Percentiles rank a stretch among this genome's conserved stretches.
phyloP scores from a whole-genome alignment of 2,329 filamentous ascomycete genomes.

The Pyrenophora graminea region DNA sequence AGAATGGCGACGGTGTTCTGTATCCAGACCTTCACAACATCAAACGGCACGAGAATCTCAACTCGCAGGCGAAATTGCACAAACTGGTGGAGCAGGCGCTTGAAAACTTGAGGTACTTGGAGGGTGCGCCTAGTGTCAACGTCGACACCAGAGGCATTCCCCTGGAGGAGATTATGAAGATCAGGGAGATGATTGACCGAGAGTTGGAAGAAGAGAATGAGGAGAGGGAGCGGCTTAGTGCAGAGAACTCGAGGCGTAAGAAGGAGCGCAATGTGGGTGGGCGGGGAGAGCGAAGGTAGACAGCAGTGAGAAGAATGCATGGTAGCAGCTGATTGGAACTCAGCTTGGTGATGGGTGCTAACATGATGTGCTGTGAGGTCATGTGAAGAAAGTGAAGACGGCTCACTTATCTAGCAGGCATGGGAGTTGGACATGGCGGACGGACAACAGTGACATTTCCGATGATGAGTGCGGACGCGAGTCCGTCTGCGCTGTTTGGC shows the following conservation, averaged over 20 bases:
- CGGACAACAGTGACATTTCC: too few species aligned
- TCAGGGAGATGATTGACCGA: constrained; percentile 71
- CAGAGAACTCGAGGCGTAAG: constrained; percentile 48
- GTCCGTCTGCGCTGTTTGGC: too few species aligned
- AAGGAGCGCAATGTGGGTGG: constrained; percentile 53
- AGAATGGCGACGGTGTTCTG: constrained; percentile 70
- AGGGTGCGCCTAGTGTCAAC: constrained; percentile 72
- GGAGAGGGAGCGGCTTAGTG: constrained; percentile 64
- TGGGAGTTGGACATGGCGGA: too few species aligned
- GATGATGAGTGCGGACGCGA: too few species aligned
- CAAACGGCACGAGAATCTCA: constrained; percentile 72
- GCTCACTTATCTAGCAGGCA: too few species aligned
- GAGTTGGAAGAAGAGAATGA: constrained; percentile 67
- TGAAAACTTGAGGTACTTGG: constrained; percentile 85
- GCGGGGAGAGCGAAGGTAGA: constrained; percentile 46
- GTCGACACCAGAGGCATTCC: constrained; percentile 83
- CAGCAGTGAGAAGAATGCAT: too few species aligned
- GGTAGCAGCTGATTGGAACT: too few species aligned
- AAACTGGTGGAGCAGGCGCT: constrained; percentile 77
- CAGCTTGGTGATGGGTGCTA: too few species aligned
- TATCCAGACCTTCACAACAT: constrained; percentile 89
- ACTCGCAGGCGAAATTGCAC: constrained; percentile 74
- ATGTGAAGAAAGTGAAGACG: too few species aligned
- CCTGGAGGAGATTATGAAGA: constrained; percentile 60
- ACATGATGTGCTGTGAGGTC: too few species aligned